Evolutionary conservation across 345 rosid genomes (phyloP).

Genomic region (Trapa incisa): DNA sequence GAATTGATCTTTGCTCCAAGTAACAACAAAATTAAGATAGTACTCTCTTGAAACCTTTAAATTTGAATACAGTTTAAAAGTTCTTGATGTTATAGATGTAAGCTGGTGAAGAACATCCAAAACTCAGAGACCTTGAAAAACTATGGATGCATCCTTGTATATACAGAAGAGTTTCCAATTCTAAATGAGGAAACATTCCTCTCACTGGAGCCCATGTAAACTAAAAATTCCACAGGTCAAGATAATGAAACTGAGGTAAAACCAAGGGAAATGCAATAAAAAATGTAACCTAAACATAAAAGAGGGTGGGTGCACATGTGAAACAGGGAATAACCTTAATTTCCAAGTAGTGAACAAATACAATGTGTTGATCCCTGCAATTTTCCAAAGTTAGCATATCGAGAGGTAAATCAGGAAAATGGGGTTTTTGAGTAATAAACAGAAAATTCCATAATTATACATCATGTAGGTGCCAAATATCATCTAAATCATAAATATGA

Average conservation of each 20-base stretch:
- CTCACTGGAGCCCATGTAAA: background rate
- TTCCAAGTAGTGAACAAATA: constrained; percentile 92
- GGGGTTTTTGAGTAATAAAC: too few relatives aligned
- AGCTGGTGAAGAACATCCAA: too few relatives aligned
- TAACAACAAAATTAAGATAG: too few relatives aligned
- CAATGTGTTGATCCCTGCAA: constrained; percentile 85
- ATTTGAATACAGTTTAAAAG: too few relatives aligned
- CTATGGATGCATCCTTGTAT: too few relatives aligned
- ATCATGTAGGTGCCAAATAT: too few relatives aligned
- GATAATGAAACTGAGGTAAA: background rate
- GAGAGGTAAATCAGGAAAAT: too few relatives aligned
- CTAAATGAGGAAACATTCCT: background rate
- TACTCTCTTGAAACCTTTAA: too few relatives aligned
- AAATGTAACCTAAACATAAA: background rate
- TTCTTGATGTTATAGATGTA: too few relatives aligned
- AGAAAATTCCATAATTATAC: too few relatives aligned
- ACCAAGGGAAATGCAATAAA: background rate
- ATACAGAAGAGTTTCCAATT: background rate
- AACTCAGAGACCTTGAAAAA: background rate
- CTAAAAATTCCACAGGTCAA: background rate
- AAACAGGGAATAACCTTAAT: constrained; percentile 42
- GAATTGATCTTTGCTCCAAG: too few relatives aligned
- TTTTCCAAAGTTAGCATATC: background rate
- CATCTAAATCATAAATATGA: background rate
- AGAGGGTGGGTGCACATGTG: background rate